Conservation (phyloP, 148 eudicot species). For the Silene conica region DNA sequence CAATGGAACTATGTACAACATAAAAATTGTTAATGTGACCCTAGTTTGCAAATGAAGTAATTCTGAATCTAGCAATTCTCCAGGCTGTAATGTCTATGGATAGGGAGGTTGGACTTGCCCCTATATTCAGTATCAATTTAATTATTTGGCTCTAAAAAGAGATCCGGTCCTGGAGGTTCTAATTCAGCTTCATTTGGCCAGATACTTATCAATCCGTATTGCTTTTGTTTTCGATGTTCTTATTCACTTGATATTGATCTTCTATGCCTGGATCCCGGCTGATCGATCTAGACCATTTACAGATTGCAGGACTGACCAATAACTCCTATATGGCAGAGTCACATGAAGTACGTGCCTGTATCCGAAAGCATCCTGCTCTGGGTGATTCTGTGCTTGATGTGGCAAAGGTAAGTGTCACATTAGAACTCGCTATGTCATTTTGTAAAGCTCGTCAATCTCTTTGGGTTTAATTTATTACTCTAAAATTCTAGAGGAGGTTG, state of each 20-base stretch:
- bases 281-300: slow-evolving; percentile 16
- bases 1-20: background rate
- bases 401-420: slow-evolving; percentile 61
- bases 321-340: slow-evolving; percentile 65
- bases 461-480: slow-evolving; percentile 11
- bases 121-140: background rate
- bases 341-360: slow-evolving; percentile 82
- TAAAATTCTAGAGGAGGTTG: slow-evolving; percentile 78
- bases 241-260: slow-evolving; percentile 5
- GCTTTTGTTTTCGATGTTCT: slow-evolving; percentile 7
- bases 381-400: slow-evolving; percentile 82
- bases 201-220: background rate
- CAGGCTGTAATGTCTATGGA: background rate
- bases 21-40: background rate
- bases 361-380: slow-evolving; percentile 55
- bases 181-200: background rate
- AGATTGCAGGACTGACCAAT: slow-evolving; percentile 96
- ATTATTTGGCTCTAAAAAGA: background rate
- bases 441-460: background rate
- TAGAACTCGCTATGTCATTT: slow-evolving; percentile 2
- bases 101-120: background rate
- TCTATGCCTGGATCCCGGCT: background rate
- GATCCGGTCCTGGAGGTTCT: background rate
- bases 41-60: background rate
- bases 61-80: background rate